Evolutionary conservation across 2,329 filamentous ascomycete genomes (phyloP).

Genomic region (Plenodomus biglobosus): DNA sequence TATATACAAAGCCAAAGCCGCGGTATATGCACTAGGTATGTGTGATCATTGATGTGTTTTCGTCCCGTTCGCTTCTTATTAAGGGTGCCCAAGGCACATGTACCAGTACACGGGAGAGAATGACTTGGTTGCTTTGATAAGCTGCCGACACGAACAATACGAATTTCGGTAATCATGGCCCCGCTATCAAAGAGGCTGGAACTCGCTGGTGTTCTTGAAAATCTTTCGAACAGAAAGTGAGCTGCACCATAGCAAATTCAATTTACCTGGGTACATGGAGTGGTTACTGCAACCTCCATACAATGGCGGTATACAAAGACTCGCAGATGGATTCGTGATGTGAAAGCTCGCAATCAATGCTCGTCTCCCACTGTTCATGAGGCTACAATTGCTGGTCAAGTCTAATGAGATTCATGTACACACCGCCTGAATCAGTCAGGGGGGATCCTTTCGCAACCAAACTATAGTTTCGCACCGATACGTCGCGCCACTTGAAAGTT

Average conservation of each 20-base stretch:
- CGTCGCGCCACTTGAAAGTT: slow-evolving; percentile 24
- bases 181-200: background rate
- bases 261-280: too few relatives aligned
- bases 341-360: background rate
- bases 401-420: slow-evolving; percentile 27
- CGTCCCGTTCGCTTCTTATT: slow-evolving; percentile 9
- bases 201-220: background rate
- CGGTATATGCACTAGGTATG: slow-evolving; percentile 1
- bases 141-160: background rate
- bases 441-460: slow-evolving; percentile 21
- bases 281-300: too few relatives aligned
- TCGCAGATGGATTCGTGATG: too few relatives aligned
- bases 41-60: slow-evolving; percentile 15
- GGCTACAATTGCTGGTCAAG: slow-evolving; percentile 10
- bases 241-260: too few relatives aligned
- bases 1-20: slow-evolving; percentile 2
- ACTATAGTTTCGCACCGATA: slow-evolving; percentile 19
- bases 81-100: background rate
- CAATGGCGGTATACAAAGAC: too few relatives aligned
- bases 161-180: background rate
- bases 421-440: slow-evolving; percentile 36
- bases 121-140: background rate
- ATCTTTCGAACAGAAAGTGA: background rate
- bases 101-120: too few relatives aligned
- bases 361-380: background rate